These are phyloP conservation scores for Podospora pseudoanserina DNA, from an alignment of 495 filamentous ascomycete species.

Conservation along the genomic window DNA sequence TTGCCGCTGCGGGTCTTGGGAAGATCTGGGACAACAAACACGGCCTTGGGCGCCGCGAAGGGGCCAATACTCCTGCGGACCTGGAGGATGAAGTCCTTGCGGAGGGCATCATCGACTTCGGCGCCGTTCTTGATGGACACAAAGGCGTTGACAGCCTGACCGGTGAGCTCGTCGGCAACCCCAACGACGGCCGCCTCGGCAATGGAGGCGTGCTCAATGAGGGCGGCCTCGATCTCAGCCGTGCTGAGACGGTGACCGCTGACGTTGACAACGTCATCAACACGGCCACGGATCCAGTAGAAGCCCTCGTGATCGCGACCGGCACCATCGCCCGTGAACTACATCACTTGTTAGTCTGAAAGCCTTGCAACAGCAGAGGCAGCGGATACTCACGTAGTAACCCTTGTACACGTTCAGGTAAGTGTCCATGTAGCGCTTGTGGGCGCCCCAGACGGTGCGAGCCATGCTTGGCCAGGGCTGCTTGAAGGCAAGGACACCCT, in stretches of 20 bases:
- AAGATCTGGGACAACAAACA: conserved; percentile 85
- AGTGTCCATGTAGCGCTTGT: conserved; percentile 98
- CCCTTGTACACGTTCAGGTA: conserved; percentile 98
- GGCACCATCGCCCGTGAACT: conserved; percentile 98
- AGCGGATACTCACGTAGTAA: conserved; percentile 72
- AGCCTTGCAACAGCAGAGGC: neutral
- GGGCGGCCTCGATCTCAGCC: conserved; percentile 94
- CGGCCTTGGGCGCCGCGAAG: conserved; percentile 92
- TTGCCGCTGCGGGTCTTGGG: conserved; percentile 97
- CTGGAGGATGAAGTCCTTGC: conserved; percentile 90
- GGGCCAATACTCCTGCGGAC: conserved; percentile 96
- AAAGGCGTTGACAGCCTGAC: conserved; percentile 96
- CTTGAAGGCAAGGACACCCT: conserved; percentile 97
- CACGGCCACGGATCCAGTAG: conserved; percentile 99
- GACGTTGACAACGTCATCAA: conserved; percentile 98
- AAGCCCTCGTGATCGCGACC: conserved; percentile 97
- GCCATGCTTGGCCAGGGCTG: conserved; percentile 99
- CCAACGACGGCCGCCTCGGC: conserved; percentile 96
- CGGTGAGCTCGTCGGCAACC: conserved; percentile 86
- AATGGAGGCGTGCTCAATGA: conserved; percentile 84
- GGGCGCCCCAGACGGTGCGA: conserved; percentile 94
- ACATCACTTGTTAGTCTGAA: conserved; percentile 32
- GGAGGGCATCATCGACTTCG: conserved; percentile 72
- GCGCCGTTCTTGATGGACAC: conserved; percentile 87
- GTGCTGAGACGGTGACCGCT: conserved; percentile 94